Conservation (phyloP, 352 stramenopile genomes). For the Globisporangium cederbergense region DNA sequence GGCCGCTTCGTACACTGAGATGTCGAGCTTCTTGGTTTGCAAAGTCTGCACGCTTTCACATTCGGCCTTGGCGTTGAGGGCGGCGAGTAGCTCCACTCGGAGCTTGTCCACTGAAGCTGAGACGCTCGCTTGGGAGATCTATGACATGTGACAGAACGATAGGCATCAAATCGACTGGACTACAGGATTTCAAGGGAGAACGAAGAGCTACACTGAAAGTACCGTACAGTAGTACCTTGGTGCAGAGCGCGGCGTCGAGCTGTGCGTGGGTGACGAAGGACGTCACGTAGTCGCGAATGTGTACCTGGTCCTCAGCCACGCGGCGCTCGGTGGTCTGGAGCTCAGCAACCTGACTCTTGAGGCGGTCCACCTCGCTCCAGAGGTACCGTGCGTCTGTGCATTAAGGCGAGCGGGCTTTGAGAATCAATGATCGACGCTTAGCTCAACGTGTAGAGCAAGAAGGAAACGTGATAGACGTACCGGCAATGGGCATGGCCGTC, state of each 20-base stretch:
- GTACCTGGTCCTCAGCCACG: slow-evolving; percentile 26
- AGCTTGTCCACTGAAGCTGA: slow-evolving; percentile 30
- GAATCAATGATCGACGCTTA: no score
- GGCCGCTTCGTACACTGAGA: slow-evolving; percentile 54
- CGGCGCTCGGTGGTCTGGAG: slow-evolving; percentile 29
- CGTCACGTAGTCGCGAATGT: slow-evolving; percentile 31
- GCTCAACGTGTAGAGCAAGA: no score
- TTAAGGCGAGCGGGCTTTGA: neutral
- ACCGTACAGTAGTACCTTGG: slow-evolving; percentile 24
- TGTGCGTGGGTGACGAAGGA: slow-evolving; percentile 59
- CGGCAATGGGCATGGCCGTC: slow-evolving; percentile 11
- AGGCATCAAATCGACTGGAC: neutral
- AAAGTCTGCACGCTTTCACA: slow-evolving; percentile 22
- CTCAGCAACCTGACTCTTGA: slow-evolving; percentile 48
- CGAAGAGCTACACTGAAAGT: neutral
- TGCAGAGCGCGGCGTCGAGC: slow-evolving; percentile 58
- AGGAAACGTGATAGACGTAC: neutral
- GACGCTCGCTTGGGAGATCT: slow-evolving; percentile 41
- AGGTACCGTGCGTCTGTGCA: slow-evolving; percentile 40
- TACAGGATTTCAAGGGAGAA: neutral
- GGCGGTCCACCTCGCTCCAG: slow-evolving; percentile 53
- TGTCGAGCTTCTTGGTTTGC: slow-evolving; percentile 57
- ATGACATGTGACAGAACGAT: neutral
- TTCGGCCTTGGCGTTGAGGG: slow-evolving; percentile 47
- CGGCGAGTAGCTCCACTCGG: slow-evolving; percentile 26